phyloP scores from a whole-genome alignment of 2,329 filamentous ascomycete genomes.

The Chaetomium olivaceum region DNA sequence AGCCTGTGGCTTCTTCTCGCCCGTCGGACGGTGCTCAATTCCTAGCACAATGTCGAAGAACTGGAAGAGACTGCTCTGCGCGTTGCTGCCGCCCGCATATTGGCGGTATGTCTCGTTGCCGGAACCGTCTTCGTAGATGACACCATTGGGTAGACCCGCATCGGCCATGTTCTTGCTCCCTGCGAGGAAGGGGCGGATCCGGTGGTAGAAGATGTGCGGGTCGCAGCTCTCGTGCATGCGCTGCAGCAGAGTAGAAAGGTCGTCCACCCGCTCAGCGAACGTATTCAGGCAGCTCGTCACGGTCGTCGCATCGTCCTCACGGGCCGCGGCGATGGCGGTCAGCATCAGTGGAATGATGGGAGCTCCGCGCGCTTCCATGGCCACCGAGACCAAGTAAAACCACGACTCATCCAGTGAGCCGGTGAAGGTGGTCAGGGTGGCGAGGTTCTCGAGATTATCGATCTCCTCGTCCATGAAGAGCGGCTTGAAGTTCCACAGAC shows the following conservation, averaged over 20 bases:
- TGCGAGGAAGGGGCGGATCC: slow-evolving; percentile 92
- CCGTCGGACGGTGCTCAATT: slow-evolving; percentile 86
- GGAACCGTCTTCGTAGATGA: slow-evolving; percentile 81
- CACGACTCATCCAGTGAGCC: slow-evolving; percentile 95
- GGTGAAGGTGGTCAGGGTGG: slow-evolving; percentile 86
- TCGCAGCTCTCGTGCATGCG: slow-evolving; percentile 97
- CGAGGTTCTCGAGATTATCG: slow-evolving; percentile 82
- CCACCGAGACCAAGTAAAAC: slow-evolving; percentile 96
- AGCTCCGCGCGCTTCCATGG: slow-evolving; percentile 89
- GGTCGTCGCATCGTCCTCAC: slow-evolving; percentile 65
- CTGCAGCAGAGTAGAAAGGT: slow-evolving; percentile 74
- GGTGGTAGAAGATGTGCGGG: slow-evolving; percentile 90
- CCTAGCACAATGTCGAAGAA: slow-evolving; percentile 94
- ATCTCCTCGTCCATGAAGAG: slow-evolving; percentile 81
- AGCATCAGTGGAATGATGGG: slow-evolving; percentile 89
- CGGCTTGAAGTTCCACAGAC: slow-evolving; percentile 96
- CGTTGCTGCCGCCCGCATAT: slow-evolving; percentile 92
- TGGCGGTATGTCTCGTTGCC: slow-evolving; percentile 71
- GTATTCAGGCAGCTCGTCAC: slow-evolving; percentile 76
- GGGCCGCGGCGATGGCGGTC: slow-evolving; percentile 77
- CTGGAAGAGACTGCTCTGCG: slow-evolving; percentile 93
- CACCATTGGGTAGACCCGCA: slow-evolving; percentile 82
- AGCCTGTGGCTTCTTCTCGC: slow-evolving; percentile 55
- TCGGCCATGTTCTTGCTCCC: slow-evolving; percentile 98
- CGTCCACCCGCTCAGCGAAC: slow-evolving; percentile 86